phyloP scores from a whole-genome alignment of 768 basidiomycete species.

The Mycena floridula region DNA sequence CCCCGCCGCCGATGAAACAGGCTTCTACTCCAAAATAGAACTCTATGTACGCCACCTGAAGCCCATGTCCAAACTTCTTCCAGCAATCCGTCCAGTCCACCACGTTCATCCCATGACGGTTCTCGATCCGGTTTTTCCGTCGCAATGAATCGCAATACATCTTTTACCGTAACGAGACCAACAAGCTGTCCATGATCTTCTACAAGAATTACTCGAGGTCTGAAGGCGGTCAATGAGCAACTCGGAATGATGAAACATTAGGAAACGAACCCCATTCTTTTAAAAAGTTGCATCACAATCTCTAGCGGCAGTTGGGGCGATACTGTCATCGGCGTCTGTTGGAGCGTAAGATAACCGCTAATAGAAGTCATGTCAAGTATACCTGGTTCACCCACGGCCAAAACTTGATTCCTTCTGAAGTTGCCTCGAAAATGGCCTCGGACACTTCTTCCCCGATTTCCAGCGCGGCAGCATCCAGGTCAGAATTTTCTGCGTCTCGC shows the following conservation, averaged over 20 bases:
- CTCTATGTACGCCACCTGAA: conserved; percentile 27
- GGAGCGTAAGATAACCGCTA: conserved; percentile 2
- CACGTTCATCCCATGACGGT: conserved; percentile 55
- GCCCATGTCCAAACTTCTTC: conserved; percentile 59
- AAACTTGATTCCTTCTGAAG: conserved; percentile 55
- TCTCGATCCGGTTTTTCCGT: conserved; percentile 47
- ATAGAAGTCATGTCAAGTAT: conserved; percentile 14
- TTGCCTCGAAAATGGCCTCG: conserved; percentile 56
- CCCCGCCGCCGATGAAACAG: background rate
- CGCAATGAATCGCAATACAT: conserved; percentile 83
- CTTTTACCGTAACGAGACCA: conserved; percentile 93
- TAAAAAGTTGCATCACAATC: conserved; percentile 96
- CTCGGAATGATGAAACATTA: conserved; percentile 2
- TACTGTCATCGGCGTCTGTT: conserved; percentile 91
- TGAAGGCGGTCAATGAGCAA: conserved; percentile 24
- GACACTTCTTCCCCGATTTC: conserved; percentile 66
- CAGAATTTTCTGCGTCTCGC: conserved; percentile 44
- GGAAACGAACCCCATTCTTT: conserved; percentile 85
- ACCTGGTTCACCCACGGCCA: conserved; percentile 97
- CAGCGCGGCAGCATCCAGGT: conserved; percentile 40
- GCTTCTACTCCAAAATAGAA: conserved; percentile 20
- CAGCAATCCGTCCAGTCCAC: conserved; percentile 58
- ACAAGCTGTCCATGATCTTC: conserved; percentile 77
- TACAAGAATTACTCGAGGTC: conserved; percentile 94
- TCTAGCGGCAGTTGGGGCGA: conserved; percentile 90